Evolutionary conservation across 768 basidiomycete genomes (phyloP).

Genomic region (Gloeophyllum trabeum): DNA sequence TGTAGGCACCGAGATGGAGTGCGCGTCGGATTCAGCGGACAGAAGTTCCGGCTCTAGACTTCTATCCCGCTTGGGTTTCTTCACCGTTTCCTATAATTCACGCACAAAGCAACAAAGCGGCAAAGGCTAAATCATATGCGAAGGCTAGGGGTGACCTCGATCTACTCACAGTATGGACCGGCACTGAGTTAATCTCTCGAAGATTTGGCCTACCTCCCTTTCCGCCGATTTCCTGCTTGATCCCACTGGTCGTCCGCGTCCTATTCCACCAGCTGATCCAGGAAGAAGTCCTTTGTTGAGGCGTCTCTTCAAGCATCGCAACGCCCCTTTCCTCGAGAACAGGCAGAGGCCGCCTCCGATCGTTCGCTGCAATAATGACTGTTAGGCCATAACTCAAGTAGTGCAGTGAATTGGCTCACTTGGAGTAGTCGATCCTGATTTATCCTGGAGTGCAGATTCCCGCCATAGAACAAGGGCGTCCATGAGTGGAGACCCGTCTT

Average conservation of each 20-base stretch:
- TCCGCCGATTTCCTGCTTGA: neutral
- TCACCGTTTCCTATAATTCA: too few relatives aligned
- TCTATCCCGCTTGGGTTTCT: too few relatives aligned
- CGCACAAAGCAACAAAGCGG: too few relatives aligned
- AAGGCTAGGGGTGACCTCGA: too few relatives aligned
- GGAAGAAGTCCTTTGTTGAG: conserved; percentile 16
- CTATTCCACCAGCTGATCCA: neutral
- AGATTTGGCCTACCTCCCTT: neutral
- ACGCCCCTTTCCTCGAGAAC: neutral
- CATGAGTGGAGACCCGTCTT: conserved; percentile 66
- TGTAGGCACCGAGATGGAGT: neutral
- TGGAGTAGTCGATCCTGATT: conserved; percentile 2
- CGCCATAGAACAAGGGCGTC: conserved; percentile 68
- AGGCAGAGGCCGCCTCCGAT: neutral
- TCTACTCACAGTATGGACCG: neutral
- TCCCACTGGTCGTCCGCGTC: neutral
- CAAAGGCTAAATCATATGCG: too few relatives aligned
- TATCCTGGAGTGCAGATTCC: conserved; percentile 20
- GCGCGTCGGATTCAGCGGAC: neutral
- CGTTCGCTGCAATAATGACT: neutral
- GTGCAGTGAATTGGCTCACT: neutral
- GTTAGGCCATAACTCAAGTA: too few relatives aligned
- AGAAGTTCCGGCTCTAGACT: too few relatives aligned
- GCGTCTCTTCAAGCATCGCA: neutral
- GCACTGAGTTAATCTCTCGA: neutral